A percentile compares a stretch with the other conserved stretches of the same genome.
phyloP scores from a whole-genome alignment of 2,329 filamentous ascomycete genomes.

The Aspergillus cejpii region DNA sequence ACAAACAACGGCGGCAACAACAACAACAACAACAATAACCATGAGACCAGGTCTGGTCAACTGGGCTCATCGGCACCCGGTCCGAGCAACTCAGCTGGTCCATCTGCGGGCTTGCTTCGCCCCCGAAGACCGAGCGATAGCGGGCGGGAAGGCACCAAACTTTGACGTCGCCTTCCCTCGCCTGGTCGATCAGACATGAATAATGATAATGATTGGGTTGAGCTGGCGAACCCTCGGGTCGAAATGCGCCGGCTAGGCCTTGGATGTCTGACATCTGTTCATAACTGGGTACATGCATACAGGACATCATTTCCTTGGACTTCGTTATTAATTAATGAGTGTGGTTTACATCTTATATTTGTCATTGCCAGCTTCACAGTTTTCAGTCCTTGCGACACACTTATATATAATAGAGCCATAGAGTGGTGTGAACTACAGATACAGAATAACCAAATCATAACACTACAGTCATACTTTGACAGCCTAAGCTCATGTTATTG shows the following conservation, averaged over 20 bases:
- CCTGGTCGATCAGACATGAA: background rate
- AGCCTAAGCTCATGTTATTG: no score
- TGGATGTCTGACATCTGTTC: background rate
- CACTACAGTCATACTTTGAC: no score
- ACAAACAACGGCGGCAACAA: constrained; percentile 11
- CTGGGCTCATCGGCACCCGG: constrained; percentile 21
- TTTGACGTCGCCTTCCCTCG: constrained; percentile 8
- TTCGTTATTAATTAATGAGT: no score
- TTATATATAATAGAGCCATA: no score
- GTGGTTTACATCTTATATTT: no score
- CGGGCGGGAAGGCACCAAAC: constrained; percentile 39
- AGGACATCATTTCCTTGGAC: background rate
- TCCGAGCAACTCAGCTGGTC: constrained; percentile 20
- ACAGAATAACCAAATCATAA: no score
- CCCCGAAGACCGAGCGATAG: constrained; percentile 36
- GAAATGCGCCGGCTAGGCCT: background rate
- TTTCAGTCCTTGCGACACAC: no score
- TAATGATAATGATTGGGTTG: background rate
- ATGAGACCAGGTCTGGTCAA: constrained; percentile 12
- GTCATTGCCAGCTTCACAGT: no score
- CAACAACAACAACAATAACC: constrained; percentile 12
- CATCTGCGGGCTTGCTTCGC: constrained; percentile 21
- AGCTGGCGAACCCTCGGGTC: background rate
- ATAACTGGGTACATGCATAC: background rate
- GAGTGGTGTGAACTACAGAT: no score